Percentiles rank a stretch among this genome's conserved stretches.
Evolutionary conservation across 2,329 filamentous ascomycete genomes (phyloP).

Genomic region (Calycina marina): DNA sequence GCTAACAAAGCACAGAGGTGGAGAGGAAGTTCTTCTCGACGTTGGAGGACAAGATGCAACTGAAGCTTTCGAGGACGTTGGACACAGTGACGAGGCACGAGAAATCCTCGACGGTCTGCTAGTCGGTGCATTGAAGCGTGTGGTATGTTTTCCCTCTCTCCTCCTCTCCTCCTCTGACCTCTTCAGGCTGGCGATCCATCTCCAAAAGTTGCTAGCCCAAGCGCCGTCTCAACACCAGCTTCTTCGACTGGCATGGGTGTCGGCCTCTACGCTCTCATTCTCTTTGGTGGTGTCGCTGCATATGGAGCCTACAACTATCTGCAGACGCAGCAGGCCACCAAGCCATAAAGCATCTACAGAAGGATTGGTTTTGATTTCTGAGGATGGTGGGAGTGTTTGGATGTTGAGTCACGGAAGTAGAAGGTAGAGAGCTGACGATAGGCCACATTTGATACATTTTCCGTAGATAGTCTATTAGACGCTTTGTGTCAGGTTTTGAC

Average conservation of each 20-base stretch:
- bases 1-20: too few relatives aligned
- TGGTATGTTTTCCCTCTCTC: conserved; percentile 38
- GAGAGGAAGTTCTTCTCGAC: conserved; percentile 95
- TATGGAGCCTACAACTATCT: conserved; percentile 81
- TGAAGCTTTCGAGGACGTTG: conserved; percentile 97
- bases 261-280: conserved; percentile 66
- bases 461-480: conserved; percentile 12
- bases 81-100: conserved; percentile 95
- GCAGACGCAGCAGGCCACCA: conserved; percentile 28
- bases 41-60: conserved; percentile 92
- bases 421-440: not conserved
- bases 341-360: not conserved
- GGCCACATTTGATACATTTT: conserved; percentile 15
- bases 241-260: conserved; percentile 42
- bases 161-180: conserved; percentile 2
- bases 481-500: too few relatives aligned
- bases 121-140: conserved; percentile 65
- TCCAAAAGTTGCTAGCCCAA: conserved; percentile 44
- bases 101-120: conserved; percentile 73
- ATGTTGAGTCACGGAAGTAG: too few relatives aligned
- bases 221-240: conserved; percentile 34
- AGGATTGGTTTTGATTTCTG: too few relatives aligned
- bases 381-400: too few relatives aligned
- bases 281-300: conserved; percentile 61
- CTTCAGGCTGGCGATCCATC: conserved; percentile 62